Evolutionary conservation across 2,329 filamentous ascomycete species (phyloP), one percentile per base, ranked within the genome.

Genomic region (Myotisia sp.): DNA sequence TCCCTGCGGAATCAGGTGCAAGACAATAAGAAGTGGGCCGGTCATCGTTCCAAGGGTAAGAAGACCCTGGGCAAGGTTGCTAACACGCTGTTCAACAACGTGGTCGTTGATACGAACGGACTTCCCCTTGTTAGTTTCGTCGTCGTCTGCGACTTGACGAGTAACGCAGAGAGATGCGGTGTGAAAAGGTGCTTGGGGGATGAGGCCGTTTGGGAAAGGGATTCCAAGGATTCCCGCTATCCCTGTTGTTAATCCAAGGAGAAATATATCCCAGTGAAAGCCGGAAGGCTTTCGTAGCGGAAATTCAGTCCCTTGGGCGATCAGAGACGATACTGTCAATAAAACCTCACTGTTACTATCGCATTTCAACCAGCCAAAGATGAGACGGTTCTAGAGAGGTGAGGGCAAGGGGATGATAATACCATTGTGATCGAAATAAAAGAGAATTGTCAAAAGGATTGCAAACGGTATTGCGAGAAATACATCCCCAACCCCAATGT

Each of bases 371-470:
- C n/a, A n/a, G n/a, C n/a, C n/a, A 24, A 19, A 6, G 12, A 23
- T 27, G 19, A 20, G 24, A 16, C 6, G 12, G 18, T 21, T 9
- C 6, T 21, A 10, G 18, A 19, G n/a, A 22, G 18, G 19, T 32
- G 29, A 12, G 19, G 33, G n/a, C n/a, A n/a, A 19, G 8, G 14
- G 20, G 8, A 24, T 24, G 2, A 24, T 24, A 8, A 41, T 61
- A 81, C 78, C 78, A 46, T 90, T 92, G 50, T 92, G 84, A 49
- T 92, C 84, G 52, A 90, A 92, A 62, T 79, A 92, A 52, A 92
- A 92, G 3, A 92, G 60, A 14, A 92, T 75, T 0, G 84, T 92
- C 10, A 92, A 63, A 1, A 92, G 63, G 21, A 92, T 50, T 0
- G 82, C 84, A 59, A 92, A 92, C 0, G 85, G 85, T n/a, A 92